phyloP scores from a whole-genome alignment of 2,329 filamentous ascomycete genomes.

The Pseudogymnoascus sp. region DNA sequence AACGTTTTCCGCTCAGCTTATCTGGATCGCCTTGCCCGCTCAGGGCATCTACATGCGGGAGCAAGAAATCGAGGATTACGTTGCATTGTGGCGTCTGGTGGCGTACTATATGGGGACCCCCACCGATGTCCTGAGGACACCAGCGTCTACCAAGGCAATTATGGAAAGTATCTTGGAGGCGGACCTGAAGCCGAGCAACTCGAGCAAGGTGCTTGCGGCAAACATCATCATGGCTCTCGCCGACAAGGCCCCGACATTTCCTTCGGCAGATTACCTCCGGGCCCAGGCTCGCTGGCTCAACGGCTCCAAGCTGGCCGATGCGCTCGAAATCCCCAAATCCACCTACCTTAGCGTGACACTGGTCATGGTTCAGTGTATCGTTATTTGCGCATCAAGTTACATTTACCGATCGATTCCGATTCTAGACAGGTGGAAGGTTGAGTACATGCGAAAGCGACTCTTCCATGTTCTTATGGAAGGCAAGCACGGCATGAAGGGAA shows the following conservation, averaged over 20 bases:
- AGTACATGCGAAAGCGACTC: neutral
- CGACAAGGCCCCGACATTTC: conserved; percentile 55
- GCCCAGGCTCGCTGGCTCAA: conserved; percentile 66
- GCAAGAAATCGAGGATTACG: conserved; percentile 54
- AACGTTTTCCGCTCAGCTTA: conserved; percentile 54
- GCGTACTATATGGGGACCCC: conserved; percentile 63
- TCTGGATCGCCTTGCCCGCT: conserved; percentile 54
- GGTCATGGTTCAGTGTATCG: conserved; percentile 29
- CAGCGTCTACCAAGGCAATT: conserved; percentile 46
- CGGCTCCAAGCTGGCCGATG: conserved; percentile 50
- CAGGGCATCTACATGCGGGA: conserved; percentile 53
- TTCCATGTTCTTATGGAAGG: neutral
- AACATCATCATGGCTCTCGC: conserved; percentile 59
- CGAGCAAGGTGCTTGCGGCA: conserved; percentile 56
- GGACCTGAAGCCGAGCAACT: conserved; percentile 56
- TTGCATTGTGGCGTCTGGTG: conserved; percentile 64
- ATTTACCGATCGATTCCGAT: conserved; percentile 39
- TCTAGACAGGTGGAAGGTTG: conserved; percentile 41
- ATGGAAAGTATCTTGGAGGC: conserved; percentile 59
- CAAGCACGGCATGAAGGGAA: neutral
- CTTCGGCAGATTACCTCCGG: conserved; percentile 56
- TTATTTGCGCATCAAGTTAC: conserved; percentile 45
- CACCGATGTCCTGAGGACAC: conserved; percentile 48
- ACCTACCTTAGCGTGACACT: conserved; percentile 9
- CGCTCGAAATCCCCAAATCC: conserved; percentile 42